Base-by-base conservation (phyloP, 805 yeast genomes). In the Suhomyces faveliae region DNA sequence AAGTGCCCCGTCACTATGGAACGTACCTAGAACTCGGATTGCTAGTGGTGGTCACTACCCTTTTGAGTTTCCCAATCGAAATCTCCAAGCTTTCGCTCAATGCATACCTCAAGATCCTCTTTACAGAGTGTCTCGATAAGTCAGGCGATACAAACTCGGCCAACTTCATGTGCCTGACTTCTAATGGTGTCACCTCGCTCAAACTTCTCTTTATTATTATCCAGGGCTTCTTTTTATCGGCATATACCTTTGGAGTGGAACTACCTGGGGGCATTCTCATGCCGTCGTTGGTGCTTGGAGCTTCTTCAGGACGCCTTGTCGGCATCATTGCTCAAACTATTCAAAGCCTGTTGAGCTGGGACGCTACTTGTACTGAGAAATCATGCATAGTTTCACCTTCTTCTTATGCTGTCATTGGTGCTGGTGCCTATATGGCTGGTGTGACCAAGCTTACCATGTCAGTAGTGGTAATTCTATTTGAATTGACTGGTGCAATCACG, bases 381-480 rank as follows among this genome's bases (percentile, higher is more conserved):
- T 62, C 78, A 48, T 65, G 77, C 48, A 83, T 94, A 55, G 82
- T 89, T 8, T 85, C 90, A 1, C 95, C 95, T 0, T 91, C 94
- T 0, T 88, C 91, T 0, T 89, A 89, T 60, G 96, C 96, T 0
- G 85, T 89, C 8, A 88, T 89, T 19, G 96, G 96, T 0, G 89
- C 96, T 0, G 96, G 90, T 0, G 77, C 96, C 0, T 85, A 87
- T 47, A 71, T 88, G 54, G 81, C 94, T 0, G 95, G 96, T 4
- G 81, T 85, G 12, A 87, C 96, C 3, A 81, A 88, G 53, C 78
- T 89, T 67, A 87, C 91, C 3, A 84, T 88, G 52, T 79, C 89
- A 39, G 83, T 85, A 6, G 96, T 91, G 1, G 88, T 94, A 12
- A 86, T 95, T 37, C 90, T 94, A 96, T 88, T 91, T 67, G 98